Percentiles rank a stretch among this genome's conserved stretches.
These are phyloP conservation scores for Aspergillus ellipticus DNA, from an alignment of 495 filamentous ascomycete species.

Conservation along the genomic window DNA sequence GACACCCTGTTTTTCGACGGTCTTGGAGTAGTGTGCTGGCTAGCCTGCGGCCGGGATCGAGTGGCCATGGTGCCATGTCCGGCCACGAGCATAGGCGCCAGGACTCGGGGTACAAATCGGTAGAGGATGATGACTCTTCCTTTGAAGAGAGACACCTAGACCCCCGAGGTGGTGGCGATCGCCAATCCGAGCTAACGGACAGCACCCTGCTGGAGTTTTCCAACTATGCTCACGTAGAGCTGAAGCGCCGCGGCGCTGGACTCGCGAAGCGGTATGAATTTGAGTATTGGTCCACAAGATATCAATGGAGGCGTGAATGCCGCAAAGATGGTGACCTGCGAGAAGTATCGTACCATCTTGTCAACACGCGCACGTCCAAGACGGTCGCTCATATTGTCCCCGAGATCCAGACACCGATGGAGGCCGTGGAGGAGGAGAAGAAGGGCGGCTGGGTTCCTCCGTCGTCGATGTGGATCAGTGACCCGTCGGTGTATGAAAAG, in stretches of 20 bases:
- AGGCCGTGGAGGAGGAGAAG: conserved; percentile 67
- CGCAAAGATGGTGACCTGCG: conserved; percentile 58
- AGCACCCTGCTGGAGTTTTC: conserved; percentile 88
- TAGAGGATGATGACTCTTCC: conserved; percentile 50
- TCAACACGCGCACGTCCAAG: conserved; percentile 59
- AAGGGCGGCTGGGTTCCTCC: conserved; percentile 92
- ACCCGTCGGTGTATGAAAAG: conserved; percentile 60
- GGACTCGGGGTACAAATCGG: conserved; percentile 59
- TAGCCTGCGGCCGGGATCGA: conserved; percentile 59
- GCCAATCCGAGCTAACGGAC: conserved; percentile 53
- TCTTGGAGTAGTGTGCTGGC: conserved; percentile 75
- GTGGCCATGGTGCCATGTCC: conserved; percentile 20
- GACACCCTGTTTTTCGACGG: conserved; percentile 56
- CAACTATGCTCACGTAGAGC: conserved; percentile 91
- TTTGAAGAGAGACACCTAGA: conserved; percentile 30
- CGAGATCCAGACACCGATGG: conserved; percentile 64
- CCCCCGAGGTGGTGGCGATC: conserved; percentile 17
- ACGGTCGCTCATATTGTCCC: conserved; percentile 81
- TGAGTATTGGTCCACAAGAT: conserved; percentile 85
- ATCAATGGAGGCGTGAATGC: conserved; percentile 76
- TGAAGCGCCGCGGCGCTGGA: conserved; percentile 67
- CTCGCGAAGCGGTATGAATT: conserved; percentile 79
- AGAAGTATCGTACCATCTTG: conserved; percentile 71
- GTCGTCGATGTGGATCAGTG: conserved; percentile 83
- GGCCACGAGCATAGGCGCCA: conserved; percentile 31